These are phyloP conservation scores for Microthyrium microscopicum DNA, from an alignment of 2,329 filamentous ascomycete genomes.

Conservation along the genomic window DNA sequence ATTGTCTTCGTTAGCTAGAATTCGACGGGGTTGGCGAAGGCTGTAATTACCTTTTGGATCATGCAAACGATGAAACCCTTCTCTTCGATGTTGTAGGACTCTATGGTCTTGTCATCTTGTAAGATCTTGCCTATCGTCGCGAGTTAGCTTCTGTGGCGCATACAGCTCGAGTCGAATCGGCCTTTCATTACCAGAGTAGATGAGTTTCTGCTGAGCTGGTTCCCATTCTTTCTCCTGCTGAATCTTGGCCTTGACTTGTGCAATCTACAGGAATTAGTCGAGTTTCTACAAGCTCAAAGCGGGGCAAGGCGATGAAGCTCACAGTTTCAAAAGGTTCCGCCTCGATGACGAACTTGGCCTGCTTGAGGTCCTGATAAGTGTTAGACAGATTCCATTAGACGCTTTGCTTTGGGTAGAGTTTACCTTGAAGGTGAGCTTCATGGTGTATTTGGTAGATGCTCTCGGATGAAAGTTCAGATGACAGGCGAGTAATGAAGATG, in stretches of 20 bases:
- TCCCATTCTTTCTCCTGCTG: conserved; percentile 89
- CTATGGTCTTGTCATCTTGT: conserved; percentile 92
- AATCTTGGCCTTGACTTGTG: conserved; percentile 83
- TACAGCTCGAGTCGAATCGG: conserved; percentile 1
- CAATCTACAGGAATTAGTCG: conserved; percentile 43
- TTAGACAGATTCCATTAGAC: conserved; percentile 9
- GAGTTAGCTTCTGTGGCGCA: not conserved
- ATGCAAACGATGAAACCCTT: conserved; percentile 99
- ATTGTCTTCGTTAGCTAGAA: conserved; percentile 41
- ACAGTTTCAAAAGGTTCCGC: conserved; percentile 86
- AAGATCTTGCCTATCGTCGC: conserved; percentile 73
- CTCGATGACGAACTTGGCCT: conserved; percentile 95
- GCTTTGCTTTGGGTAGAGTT: not conserved
- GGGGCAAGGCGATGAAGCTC: conserved; percentile 27
- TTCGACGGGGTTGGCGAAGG: conserved; percentile 11
- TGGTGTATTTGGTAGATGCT: conserved; percentile 22
- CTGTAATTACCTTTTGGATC: conserved; percentile 65
- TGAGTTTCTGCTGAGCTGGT: conserved; percentile 77
- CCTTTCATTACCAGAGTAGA: conserved; percentile 67
- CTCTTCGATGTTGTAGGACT: conserved; percentile 96
- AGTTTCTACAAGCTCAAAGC: conserved; percentile 9
- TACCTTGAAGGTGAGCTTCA: conserved; percentile 61
- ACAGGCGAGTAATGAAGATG: not conserved
- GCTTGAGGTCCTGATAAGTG: conserved; percentile 69
- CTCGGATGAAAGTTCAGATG: conserved; percentile 7